These are phyloP conservation scores for Paracorniculantispora psalliotae DNA, from an alignment of 2,329 filamentous ascomycete species.

Conservation along the genomic window DNA sequence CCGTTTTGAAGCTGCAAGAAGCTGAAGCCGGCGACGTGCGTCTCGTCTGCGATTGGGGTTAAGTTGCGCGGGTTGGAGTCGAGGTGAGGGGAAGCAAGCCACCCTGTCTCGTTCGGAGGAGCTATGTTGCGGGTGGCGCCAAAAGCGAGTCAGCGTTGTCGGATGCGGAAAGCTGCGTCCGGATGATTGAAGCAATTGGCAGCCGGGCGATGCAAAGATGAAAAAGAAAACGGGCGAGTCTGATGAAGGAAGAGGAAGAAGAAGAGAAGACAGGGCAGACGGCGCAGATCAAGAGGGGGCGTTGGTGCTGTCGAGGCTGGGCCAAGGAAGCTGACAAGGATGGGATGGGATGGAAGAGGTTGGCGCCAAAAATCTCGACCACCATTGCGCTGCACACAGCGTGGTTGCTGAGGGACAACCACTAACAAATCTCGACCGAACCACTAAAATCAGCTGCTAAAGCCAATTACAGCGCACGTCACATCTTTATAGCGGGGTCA, in stretches of 20 bases:
- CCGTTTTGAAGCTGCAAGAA: background rate
- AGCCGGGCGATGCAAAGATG: background rate
- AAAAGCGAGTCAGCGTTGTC: background rate
- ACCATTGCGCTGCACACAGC: too few relatives aligned
- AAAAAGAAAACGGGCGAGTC: background rate
- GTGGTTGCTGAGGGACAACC: background rate
- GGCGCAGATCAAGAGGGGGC: background rate
- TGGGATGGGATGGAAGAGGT: background rate
- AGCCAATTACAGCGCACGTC: background rate
- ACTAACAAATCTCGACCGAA: background rate
- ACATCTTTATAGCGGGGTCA: background rate
- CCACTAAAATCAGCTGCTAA: background rate
- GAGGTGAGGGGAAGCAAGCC: background rate
- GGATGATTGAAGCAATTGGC: background rate
- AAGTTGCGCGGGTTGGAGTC: background rate
- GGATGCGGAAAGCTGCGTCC: background rate
- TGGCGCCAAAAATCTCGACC: background rate
- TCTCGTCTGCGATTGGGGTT: background rate
- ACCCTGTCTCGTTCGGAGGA: background rate
- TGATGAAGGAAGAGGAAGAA: background rate
- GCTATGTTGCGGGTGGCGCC: too few relatives aligned
- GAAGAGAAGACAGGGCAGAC: background rate
- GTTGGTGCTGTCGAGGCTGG: background rate
- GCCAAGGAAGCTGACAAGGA: background rate
- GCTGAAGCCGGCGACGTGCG: background rate